These are phyloP conservation scores for Dipteronia sinensis DNA, from an alignment of 345 rosid genomes.

Conservation along the genomic window DNA sequence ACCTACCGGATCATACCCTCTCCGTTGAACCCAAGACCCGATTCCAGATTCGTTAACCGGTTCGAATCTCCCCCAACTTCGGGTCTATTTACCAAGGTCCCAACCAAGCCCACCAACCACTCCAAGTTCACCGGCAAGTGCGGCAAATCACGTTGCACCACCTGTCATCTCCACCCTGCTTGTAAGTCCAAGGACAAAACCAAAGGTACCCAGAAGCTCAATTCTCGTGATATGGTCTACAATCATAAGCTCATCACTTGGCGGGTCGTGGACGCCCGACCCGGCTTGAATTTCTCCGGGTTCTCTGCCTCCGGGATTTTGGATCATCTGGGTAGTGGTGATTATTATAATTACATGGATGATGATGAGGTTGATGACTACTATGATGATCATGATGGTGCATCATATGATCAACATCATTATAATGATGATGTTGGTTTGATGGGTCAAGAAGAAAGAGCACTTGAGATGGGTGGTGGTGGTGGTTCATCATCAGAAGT, in stretches of 20 bases:
- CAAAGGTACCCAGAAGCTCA: constrained; percentile 58
- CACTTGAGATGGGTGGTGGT: background rate
- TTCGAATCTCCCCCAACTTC: constrained; percentile 43
- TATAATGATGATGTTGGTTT: background rate
- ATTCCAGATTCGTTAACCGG: constrained; percentile 32
- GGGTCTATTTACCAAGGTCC: constrained; percentile 44
- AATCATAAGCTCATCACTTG: constrained; percentile 40
- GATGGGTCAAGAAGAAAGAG: background rate
- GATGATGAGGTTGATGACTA: constrained; percentile 20
- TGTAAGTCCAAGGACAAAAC: constrained; percentile 57
- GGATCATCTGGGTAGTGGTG: constrained; percentile 38
- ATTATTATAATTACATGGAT: constrained; percentile 1
- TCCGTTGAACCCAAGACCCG: constrained; percentile 44
- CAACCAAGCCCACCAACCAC: constrained; percentile 59
- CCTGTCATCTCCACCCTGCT: constrained; percentile 46
- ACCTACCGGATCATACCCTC: constrained; percentile 48
- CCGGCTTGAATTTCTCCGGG: constrained; percentile 36
- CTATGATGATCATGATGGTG: background rate
- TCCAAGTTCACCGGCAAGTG: constrained; percentile 74
- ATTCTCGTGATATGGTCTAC: constrained; percentile 42
- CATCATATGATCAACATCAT: background rate
- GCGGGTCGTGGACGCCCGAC: constrained; percentile 40
- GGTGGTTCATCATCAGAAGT: background rate
- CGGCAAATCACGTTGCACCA: constrained; percentile 41
- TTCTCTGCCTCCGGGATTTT: constrained; percentile 53